These are phyloP conservation scores for Monosporozyma aerobia DNA, from an alignment of 805 yeast genomes.

Conservation along the genomic window DNA sequence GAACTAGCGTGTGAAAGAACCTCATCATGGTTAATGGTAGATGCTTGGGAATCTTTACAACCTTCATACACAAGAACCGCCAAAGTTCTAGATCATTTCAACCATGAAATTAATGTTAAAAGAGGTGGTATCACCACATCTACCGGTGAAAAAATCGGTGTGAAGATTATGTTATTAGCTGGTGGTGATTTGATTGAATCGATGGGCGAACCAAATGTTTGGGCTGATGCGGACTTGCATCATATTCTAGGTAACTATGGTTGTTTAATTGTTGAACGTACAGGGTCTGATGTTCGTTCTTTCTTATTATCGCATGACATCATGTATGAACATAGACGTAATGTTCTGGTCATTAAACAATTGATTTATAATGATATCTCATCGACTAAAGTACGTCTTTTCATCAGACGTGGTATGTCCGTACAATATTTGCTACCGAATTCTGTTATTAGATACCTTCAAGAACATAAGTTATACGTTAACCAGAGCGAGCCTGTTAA, in stretches of 20 bases:
- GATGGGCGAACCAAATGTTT: constrained; percentile 99
- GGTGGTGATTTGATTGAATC: constrained; percentile 97
- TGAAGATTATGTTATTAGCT: constrained; percentile 89
- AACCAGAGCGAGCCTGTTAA: constrained; percentile 91
- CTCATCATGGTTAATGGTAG: constrained; percentile 96
- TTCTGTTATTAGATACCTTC: constrained; percentile 88
- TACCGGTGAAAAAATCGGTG: constrained; percentile 62
- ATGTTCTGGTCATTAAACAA: constrained; percentile 90
- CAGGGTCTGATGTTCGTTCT: constrained; percentile 91
- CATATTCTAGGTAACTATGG: constrained; percentile 95
- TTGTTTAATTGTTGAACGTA: constrained; percentile 90
- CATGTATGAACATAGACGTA: constrained; percentile 92
- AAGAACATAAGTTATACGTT: constrained; percentile 78
- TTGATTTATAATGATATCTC: constrained; percentile 92
- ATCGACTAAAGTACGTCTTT: constrained; percentile 88
- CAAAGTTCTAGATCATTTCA: constrained; percentile 89
- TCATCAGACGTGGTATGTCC: constrained; percentile 90
- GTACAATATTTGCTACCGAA: constrained; percentile 92
- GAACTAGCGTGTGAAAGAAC: constrained; percentile 97
- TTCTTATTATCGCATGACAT: constrained; percentile 89
- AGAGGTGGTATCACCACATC: constrained; percentile 70
- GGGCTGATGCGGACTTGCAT: constrained; percentile 94
- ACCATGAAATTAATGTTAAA: constrained; percentile 85
- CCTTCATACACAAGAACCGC: constrained; percentile 89
- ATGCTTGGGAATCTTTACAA: constrained; percentile 97